phyloP scores from a whole-genome alignment of 345 rosid genomes.

The Heritiera littoralis region DNA sequence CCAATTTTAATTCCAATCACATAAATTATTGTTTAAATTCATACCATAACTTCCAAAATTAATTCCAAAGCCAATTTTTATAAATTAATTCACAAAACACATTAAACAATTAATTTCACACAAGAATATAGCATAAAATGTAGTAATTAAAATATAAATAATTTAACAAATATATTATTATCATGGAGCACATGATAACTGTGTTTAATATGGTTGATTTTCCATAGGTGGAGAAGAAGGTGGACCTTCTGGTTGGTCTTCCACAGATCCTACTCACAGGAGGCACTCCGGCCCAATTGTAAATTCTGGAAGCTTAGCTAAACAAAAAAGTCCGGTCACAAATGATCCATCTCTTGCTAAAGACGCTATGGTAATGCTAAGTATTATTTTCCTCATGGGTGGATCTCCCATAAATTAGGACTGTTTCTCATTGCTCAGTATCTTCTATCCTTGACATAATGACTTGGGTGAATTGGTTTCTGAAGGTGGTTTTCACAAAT shows the following conservation, averaged over 20 bases:
- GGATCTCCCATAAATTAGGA: neutral
- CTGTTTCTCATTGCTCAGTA: neutral
- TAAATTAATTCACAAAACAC: no score
- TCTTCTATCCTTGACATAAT: neutral
- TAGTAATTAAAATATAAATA: no score
- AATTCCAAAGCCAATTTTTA: no score
- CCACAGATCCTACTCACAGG: conserved; percentile 47
- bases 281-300: conserved; percentile 50
- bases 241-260: conserved; percentile 51
- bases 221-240: conserved; percentile 36
- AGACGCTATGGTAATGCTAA: conserved; percentile 51
- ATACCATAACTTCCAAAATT: no score
- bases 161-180: no score
- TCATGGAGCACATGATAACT: neutral
- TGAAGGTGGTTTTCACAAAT: neutral
- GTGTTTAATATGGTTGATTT: neutral
- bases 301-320: conserved; percentile 44
- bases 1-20: no score
- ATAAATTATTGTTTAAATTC: no score
- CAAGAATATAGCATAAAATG: no score
- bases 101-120: no score
- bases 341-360: conserved; percentile 50
- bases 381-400: conserved; percentile 12
- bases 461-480: neutral
- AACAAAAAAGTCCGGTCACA: conserved; percentile 51